Conservation (phyloP, 441 rosid genomes). For the Jatropha multifida region DNA sequence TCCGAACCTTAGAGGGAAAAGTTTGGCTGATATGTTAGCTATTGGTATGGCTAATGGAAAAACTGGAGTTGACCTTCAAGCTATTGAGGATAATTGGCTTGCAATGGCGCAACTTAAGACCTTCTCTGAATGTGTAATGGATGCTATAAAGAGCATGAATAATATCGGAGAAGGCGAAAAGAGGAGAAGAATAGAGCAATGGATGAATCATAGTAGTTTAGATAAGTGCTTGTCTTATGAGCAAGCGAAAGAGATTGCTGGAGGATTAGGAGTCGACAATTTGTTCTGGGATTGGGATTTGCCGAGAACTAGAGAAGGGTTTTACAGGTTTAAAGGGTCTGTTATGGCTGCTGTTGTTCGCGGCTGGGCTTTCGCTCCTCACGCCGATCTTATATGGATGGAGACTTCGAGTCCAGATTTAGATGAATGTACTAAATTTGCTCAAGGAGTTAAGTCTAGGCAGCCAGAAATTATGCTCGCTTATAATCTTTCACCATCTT, state of each 20-base stretch:
- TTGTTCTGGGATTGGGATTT: constrained; percentile 98
- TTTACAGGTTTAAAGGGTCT: constrained; percentile 85
- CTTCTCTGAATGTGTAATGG: constrained; percentile 61
- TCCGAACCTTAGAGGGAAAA: constrained; percentile 61
- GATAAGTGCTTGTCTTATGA: constrained; percentile 72
- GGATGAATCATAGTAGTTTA: constrained; percentile 63
- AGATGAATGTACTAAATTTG: constrained; percentile 68
- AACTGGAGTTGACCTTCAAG: constrained; percentile 72
- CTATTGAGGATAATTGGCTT: constrained; percentile 82
- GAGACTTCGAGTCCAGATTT: constrained; percentile 83
- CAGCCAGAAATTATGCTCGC: constrained; percentile 83
- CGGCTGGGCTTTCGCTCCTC: constrained; percentile 82
- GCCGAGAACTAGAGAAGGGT: constrained; percentile 91
- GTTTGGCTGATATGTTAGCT: constrained; percentile 59
- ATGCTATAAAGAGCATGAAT: constrained; percentile 58
- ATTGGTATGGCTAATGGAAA: constrained; percentile 76
- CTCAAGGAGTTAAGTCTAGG: constrained; percentile 65
- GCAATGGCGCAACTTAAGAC: constrained; percentile 70
- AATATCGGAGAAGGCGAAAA: constrained; percentile 51
- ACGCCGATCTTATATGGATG: constrained; percentile 87
- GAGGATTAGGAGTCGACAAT: constrained; percentile 61
- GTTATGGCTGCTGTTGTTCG: constrained; percentile 76
- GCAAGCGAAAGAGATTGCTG: constrained; percentile 65
- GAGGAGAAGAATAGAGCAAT: constrained; percentile 55
- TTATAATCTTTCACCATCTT: constrained; percentile 87